Conservation (phyloP, 2,329 filamentous ascomycete species). For the Orbilia quercus region DNA sequence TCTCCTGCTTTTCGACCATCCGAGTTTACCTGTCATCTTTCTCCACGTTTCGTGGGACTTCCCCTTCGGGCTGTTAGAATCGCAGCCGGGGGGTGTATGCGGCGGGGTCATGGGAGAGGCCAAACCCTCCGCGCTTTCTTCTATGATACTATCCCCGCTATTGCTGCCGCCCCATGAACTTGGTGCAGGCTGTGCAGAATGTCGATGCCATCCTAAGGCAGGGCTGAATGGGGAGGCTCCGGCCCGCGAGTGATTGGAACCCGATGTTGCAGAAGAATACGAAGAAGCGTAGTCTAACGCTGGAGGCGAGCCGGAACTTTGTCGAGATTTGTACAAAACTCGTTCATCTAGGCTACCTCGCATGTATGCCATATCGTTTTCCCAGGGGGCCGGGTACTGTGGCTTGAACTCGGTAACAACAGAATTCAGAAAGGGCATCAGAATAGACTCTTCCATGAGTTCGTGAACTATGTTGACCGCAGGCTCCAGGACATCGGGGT, state of each 20-base stretch:
- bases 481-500: conserved; percentile 80
- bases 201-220: conserved; percentile 59
- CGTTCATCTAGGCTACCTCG: conserved; percentile 58
- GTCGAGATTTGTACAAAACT: conserved; percentile 54
- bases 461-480: conserved; percentile 91
- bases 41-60: conserved; percentile 67
- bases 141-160: conserved; percentile 61
- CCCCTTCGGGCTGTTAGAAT: conserved; percentile 63
- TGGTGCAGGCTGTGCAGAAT: conserved; percentile 56
- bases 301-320: conserved; percentile 59
- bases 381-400: conserved; percentile 62
- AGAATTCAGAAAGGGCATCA: conserved; percentile 87
- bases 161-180: conserved; percentile 57
- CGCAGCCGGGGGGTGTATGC: conserved; percentile 67
- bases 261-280: conserved; percentile 57
- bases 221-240: conserved; percentile 59
- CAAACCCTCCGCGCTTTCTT: conserved; percentile 66
- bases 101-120: conserved; percentile 67
- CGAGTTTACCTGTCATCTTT: conserved; percentile 67
- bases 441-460: conserved; percentile 95
- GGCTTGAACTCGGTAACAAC: conserved; percentile 64
- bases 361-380: conserved; percentile 62
- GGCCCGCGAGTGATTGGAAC: conserved; percentile 57
- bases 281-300: conserved; percentile 59
- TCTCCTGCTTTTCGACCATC: conserved; percentile 59